Evolutionary conservation across 2,329 filamentous ascomycete genomes (phyloP).

Genomic region (Clarireedia monteithiana): DNA sequence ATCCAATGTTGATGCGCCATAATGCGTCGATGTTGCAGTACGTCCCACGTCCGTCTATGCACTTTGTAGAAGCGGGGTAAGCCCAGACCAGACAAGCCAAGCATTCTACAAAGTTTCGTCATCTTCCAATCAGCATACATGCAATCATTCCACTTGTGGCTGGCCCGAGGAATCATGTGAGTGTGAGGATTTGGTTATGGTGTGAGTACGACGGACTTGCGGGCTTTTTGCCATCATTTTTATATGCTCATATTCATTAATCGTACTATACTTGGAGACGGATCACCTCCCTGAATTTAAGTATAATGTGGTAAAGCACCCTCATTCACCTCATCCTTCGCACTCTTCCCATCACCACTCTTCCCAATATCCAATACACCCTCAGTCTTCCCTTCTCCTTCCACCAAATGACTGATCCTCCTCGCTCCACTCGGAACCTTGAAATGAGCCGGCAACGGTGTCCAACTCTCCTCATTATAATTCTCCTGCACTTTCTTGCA

Average conservation of each 20-base stretch:
- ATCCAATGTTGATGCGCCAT: too few species aligned
- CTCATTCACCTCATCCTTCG: background rate
- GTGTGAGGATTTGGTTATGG: too few species aligned
- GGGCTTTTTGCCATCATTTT: too few species aligned
- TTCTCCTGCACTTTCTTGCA: conserved; percentile 61
- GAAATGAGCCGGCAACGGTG: conserved; percentile 43
- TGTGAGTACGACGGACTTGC: too few species aligned
- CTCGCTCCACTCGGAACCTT: conserved; percentile 19
- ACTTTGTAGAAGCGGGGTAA: too few species aligned
- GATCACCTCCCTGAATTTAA: background rate
- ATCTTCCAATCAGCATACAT: background rate
- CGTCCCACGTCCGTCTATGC: too few species aligned
- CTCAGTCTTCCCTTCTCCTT: conserved; percentile 1
- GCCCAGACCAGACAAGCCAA: too few species aligned
- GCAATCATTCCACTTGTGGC: background rate
- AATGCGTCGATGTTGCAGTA: too few species aligned
- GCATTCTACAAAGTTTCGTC: background rate
- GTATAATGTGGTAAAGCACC: background rate
- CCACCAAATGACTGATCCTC: conserved; percentile 22
- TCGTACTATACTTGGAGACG: background rate
- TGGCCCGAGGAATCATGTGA: too few species aligned
- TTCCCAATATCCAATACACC: conserved; percentile 12
- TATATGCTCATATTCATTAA: too few species aligned
- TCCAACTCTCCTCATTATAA: conserved; percentile 65
- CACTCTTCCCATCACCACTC: conserved; percentile 11